These are phyloP conservation scores for Suhomyces sp. DNA, from an alignment of 805 yeast species.

Conservation along the genomic window DNA sequence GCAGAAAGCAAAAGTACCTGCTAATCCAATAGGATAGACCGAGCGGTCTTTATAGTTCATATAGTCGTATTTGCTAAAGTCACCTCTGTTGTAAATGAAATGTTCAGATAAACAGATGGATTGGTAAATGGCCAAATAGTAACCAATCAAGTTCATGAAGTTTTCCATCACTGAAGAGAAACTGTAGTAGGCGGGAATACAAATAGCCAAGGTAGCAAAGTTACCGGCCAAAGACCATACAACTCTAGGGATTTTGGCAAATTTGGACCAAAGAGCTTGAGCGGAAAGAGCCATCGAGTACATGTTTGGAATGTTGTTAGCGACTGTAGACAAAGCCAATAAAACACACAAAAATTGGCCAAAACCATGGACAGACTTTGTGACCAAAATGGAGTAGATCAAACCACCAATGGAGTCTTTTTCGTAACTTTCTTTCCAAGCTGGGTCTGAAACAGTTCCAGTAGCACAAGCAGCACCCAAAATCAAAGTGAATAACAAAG, in stretches of 20 bases:
- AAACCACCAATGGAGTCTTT: slow-evolving; percentile 74
- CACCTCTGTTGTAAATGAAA: slow-evolving; percentile 68
- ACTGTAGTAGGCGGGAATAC: slow-evolving; percentile 82
- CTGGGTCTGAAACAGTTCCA: slow-evolving; percentile 48
- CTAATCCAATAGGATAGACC: slow-evolving; percentile 69
- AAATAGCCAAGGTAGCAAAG: slow-evolving; percentile 73
- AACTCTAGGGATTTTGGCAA: slow-evolving; percentile 75
- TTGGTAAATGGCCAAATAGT: slow-evolving; percentile 84
- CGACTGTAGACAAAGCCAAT: slow-evolving; percentile 79
- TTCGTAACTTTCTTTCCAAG: slow-evolving; percentile 51
- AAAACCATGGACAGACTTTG: slow-evolving; percentile 79
- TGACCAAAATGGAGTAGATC: slow-evolving; percentile 72
- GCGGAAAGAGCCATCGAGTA: slow-evolving; percentile 86
- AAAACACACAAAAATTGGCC: slow-evolving; percentile 88
- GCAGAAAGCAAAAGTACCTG: slow-evolving; percentile 76
- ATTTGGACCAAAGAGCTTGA: slow-evolving; percentile 77
- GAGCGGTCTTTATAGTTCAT: slow-evolving; percentile 56
- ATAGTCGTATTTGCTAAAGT: slow-evolving; percentile 58
- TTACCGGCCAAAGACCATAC: slow-evolving; percentile 79
- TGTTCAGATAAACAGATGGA: slow-evolving; percentile 79
- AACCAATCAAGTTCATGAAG: slow-evolving; percentile 89
- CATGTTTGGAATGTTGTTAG: slow-evolving; percentile 92
- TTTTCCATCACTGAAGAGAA: slow-evolving; percentile 72
- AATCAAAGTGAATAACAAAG: slow-evolving; percentile 68
- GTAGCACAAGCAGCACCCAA: slow-evolving; percentile 86